These are phyloP conservation scores for Metschnikowia matae DNA, from an alignment of 805 yeast genomes.

Conservation along the genomic window DNA sequence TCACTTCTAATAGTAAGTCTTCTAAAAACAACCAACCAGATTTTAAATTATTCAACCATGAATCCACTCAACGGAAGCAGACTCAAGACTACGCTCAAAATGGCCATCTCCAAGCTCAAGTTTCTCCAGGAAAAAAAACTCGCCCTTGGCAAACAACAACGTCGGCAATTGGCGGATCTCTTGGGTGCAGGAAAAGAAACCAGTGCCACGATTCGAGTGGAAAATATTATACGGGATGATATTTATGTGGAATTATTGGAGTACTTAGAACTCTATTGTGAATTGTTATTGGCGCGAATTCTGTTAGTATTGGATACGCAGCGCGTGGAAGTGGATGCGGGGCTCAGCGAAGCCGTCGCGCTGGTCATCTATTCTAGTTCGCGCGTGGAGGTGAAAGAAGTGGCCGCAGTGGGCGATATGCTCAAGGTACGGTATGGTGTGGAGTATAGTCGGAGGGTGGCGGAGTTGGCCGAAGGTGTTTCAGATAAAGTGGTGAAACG, in stretches of 20 bases:
- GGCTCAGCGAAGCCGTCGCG: constrained; percentile 72
- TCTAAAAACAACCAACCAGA: not conserved
- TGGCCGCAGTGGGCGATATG: constrained; percentile 56
- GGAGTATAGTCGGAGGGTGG: constrained; percentile 57
- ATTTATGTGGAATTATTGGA: constrained; percentile 75
- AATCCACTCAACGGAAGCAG: constrained; percentile 30
- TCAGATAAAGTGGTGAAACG: constrained; percentile 65
- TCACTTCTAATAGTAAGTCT: too few species aligned
- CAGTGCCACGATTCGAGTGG: constrained; percentile 80
- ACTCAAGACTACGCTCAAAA: constrained; percentile 47
- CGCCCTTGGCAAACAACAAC: constrained; percentile 70
- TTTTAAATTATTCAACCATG: constrained; percentile 9
- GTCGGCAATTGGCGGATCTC: constrained; percentile 68
- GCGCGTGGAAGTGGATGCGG: constrained; percentile 46
- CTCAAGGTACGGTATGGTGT: constrained; percentile 60
- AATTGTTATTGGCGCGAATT: constrained; percentile 70
- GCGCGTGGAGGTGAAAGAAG: constrained; percentile 73
- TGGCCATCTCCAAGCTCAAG: constrained; percentile 67
- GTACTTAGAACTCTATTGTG: constrained; percentile 76
- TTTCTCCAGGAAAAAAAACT: constrained; percentile 70
- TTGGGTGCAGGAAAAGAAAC: constrained; percentile 68
- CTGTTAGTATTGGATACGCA: constrained; percentile 49
- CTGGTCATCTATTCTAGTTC: constrained; percentile 66
- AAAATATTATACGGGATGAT: constrained; percentile 79
- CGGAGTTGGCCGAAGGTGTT: constrained; percentile 47